Percentiles rank a stretch among this genome's conserved stretches.
Evolutionary conservation across 129 eudicot genomes (phyloP).

Genomic region (Chrysanthemum seticuspe): DNA sequence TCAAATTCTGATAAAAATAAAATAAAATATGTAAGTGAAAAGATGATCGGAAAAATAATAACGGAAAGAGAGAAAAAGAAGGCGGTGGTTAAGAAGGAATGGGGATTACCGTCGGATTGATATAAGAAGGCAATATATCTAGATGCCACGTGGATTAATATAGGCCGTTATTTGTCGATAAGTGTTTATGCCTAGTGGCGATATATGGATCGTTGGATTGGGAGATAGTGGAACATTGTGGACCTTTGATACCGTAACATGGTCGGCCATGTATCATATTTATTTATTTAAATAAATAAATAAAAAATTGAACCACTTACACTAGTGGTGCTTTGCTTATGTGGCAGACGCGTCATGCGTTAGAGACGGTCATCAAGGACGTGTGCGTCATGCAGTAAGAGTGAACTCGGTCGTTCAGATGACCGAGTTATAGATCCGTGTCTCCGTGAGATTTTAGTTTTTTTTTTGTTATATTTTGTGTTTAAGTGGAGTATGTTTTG

Average conservation of each 20-base stretch:
- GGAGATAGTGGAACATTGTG: slow-evolving; percentile 35
- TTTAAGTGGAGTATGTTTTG: no score
- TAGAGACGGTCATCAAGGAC: no score
- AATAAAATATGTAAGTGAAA: no score
- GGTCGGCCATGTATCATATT: slow-evolving; percentile 31
- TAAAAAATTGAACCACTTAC: no score
- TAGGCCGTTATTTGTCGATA: slow-evolving; percentile 51
- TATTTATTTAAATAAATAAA: no score
- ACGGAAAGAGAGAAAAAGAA: background rate
- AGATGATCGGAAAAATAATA: background rate
- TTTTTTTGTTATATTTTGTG: no score
- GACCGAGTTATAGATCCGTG: no score
- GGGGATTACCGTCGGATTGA: slow-evolving; percentile 54
- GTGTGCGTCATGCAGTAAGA: no score
- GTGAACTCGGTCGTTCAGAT: no score
- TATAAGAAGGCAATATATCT: slow-evolving; percentile 30
- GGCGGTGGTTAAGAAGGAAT: slow-evolving; percentile 18
- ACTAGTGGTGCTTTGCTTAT: no score
- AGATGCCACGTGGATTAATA: slow-evolving; percentile 44
- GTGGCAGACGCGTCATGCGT: no score
- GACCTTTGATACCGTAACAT: slow-evolving; percentile 37
- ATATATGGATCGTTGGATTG: slow-evolving; percentile 34
- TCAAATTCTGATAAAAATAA: background rate
- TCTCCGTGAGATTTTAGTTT: no score
- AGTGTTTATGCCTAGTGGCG: slow-evolving; percentile 23